A percentile compares a stretch with the other conserved stretches of the same genome.
phyloP scores from a whole-genome alignment of 2,329 filamentous ascomycete species.

The Penicillium thymicola region DNA sequence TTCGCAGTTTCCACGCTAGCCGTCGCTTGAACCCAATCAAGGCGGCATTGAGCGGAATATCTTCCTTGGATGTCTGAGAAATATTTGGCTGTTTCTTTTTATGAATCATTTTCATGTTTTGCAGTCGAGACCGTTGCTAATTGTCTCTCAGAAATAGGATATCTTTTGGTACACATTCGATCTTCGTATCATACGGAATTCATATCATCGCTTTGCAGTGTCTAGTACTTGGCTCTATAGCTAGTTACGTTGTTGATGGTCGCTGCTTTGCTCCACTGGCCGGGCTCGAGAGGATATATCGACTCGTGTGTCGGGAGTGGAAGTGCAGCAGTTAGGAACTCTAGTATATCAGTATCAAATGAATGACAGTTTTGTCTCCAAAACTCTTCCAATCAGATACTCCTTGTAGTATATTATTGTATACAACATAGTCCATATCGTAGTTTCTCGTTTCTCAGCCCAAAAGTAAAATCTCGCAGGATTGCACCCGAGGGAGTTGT shows the following conservation, averaged over 20 bases:
- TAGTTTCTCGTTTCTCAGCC: background rate
- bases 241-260: background rate
- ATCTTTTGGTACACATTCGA: background rate
- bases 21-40: conserved; percentile 37
- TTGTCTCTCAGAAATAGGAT: conserved; percentile 18
- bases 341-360: background rate
- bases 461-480: background rate
- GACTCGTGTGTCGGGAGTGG: background rate
- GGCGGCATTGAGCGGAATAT: conserved; percentile 36
- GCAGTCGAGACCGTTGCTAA: conserved; percentile 18
- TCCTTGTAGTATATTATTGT: background rate
- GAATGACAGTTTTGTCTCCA: background rate
- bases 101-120: conserved; percentile 10
- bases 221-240: background rate
- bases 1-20: conserved; percentile 44
- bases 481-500: conserved; percentile 21
- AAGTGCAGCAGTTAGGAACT: background rate
- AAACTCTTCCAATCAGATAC: background rate
- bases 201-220: background rate
- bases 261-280: background rate
- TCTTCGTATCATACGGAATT: background rate
- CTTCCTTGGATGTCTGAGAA: conserved; percentile 42
- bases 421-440: background rate
- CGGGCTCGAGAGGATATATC: no score
- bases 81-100: conserved; percentile 21